Percentiles rank a stretch among this genome's conserved stretches.
These are phyloP conservation scores for Blastomyces percursus DNA, from an alignment of 2,329 filamentous ascomycete species.

Conservation along the genomic window DNA sequence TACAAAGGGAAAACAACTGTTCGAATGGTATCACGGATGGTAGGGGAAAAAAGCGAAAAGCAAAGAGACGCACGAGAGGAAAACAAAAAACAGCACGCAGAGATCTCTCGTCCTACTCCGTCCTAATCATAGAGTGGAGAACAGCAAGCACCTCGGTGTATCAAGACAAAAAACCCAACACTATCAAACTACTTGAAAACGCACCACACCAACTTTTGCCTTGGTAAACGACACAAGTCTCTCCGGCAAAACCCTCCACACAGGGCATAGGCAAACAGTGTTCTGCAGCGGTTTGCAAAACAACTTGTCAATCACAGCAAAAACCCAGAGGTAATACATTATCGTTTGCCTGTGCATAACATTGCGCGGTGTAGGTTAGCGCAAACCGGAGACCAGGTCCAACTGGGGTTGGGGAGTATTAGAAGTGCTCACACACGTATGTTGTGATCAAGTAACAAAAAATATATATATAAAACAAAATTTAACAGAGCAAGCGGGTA, in stretches of 20 bases:
- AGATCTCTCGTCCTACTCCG: not conserved
- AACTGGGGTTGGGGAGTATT: not conserved
- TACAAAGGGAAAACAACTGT: not conserved
- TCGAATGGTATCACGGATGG: slow-evolving; percentile 1
- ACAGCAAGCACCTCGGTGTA: not conserved
- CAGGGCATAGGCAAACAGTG: not conserved
- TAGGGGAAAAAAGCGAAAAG: not conserved
- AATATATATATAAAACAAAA: not conserved
- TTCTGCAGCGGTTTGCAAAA: not conserved
- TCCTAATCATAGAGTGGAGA: not conserved
- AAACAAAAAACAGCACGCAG: not conserved
- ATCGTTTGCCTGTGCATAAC: not conserved
- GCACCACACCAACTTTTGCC: not conserved
- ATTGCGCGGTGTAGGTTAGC: not conserved
- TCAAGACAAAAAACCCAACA: not conserved
- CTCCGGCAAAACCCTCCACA: not conserved
- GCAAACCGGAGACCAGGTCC: not conserved
- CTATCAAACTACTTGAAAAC: not conserved
- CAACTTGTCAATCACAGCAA: not conserved
- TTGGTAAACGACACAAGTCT: not conserved
- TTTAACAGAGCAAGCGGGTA: not conserved
- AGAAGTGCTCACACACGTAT: not conserved
- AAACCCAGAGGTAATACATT: not conserved
- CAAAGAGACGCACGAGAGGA: not conserved
- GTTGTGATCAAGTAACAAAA: not conserved